Evolutionary conservation across 2,329 filamentous ascomycete genomes (phyloP), one percentile per base, ranked within the genome.

Genomic region (Pseudocercospora macadamiae): DNA sequence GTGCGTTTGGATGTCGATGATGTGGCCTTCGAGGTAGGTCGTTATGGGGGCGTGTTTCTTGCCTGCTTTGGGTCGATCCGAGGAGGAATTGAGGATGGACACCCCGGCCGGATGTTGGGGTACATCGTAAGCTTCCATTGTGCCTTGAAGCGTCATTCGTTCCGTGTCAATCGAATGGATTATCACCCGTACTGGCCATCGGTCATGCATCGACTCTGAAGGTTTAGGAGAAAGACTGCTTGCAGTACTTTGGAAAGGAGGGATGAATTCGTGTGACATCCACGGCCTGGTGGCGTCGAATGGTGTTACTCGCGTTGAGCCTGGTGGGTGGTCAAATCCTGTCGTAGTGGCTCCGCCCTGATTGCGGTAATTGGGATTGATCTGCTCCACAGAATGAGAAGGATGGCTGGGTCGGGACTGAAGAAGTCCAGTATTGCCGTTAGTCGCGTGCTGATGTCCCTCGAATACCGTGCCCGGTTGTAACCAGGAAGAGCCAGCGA

Each of bases 101-200:
- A 67, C 69, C 61, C 47, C 73, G 37, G 59, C 51, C 32, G 62
- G 72, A 57, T 79, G 76, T 28, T 77, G 79, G 2, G 86, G 86
- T 10, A 88, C 86, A 65, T 89, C 86, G 74, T 86, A 88, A 3
- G 86, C 86, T 72, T 88, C 85, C 86, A 89, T 89, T 6, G 85
- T 88, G 3, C 86, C 86, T 19, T 84, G 83, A 16, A 89, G 72
- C 0, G 83, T 84, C 84, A 88, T 86, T 16, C 75, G 77, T 3
- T 78, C 75, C 66, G 81, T 82, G 70, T 89, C 84, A 45, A 89
- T 80, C 16, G 81, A 77, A 66, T 88, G 85, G 36, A 89, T 82
- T 2, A 81, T 86, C 54, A 89, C 86, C 61, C 85, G 86, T 28
- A 89, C 86, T 5, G 86, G 86, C 86, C 86, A 89, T 44, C 82